phyloP scores from a whole-genome alignment of 2,329 filamentous ascomycete genomes.

The Scytalidium sp. region DNA sequence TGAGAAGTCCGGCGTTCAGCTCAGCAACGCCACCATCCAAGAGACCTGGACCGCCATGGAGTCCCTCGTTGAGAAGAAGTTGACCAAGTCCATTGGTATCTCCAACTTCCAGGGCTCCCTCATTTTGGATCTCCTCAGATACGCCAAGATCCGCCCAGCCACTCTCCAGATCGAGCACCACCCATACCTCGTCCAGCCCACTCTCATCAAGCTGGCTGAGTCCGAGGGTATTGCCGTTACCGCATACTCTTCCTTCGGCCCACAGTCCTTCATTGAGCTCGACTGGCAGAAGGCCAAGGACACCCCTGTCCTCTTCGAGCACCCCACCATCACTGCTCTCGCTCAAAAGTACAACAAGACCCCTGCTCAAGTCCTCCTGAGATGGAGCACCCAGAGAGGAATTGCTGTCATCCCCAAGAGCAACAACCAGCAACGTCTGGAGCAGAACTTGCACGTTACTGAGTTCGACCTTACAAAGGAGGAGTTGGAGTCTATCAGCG shows the following conservation, averaged over 20 bases:
- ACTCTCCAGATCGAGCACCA: slow-evolving; percentile 85
- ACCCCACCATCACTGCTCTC: slow-evolving; percentile 59
- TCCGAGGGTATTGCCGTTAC: slow-evolving; percentile 57
- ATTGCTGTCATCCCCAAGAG: slow-evolving; percentile 80
- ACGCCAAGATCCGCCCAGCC: slow-evolving; percentile 70
- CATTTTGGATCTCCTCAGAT: slow-evolving; percentile 70
- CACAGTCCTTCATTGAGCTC: slow-evolving; percentile 73
- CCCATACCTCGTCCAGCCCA: slow-evolving; percentile 75
- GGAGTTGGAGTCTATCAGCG: slow-evolving; percentile 64
- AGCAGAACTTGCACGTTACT: slow-evolving; percentile 63
- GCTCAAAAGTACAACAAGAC: slow-evolving; percentile 67
- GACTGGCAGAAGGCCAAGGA: slow-evolving; percentile 62
- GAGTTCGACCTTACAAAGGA: slow-evolving; percentile 60
- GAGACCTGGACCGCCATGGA: slow-evolving; percentile 83
- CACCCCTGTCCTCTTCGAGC: slow-evolving; percentile 65
- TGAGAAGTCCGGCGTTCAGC: slow-evolving; percentile 57
- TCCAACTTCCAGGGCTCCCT: slow-evolving; percentile 77
- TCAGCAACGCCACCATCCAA: slow-evolving; percentile 67
- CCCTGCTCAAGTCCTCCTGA: slow-evolving; percentile 76
- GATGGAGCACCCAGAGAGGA: slow-evolving; percentile 80
- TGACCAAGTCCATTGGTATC: slow-evolving; percentile 72
- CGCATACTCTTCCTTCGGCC: slow-evolving; percentile 67
- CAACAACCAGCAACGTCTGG: slow-evolving; percentile 51
- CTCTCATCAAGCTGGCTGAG: slow-evolving; percentile 60
- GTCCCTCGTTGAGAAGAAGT: slow-evolving; percentile 61